Percentiles rank a stretch among this genome's conserved stretches.
Conservation (phyloP, 805 yeast species). For the Schwanniomyces sp. region DNA sequence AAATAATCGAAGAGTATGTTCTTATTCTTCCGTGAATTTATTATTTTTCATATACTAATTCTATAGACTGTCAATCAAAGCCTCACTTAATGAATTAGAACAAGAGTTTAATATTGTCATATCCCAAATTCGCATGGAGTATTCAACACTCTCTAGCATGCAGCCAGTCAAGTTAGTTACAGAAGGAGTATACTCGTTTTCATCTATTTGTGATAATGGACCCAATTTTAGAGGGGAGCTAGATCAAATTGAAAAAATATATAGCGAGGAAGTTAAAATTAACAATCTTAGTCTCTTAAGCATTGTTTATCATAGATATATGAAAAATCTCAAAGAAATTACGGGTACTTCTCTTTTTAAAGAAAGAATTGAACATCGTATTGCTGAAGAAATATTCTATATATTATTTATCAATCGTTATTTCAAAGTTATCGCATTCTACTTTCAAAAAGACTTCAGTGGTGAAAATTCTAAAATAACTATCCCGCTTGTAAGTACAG, state of each 20-base stretch:
- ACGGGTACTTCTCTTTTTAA: constrained; percentile 13
- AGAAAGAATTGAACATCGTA: constrained; percentile 15
- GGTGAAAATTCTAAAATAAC: constrained; percentile 1
- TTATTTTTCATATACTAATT: background rate
- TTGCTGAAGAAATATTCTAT: constrained; percentile 19
- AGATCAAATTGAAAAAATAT: background rate
- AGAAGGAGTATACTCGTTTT: background rate
- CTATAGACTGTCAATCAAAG: constrained; percentile 5
- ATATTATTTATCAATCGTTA: constrained; percentile 16
- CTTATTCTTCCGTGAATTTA: background rate
- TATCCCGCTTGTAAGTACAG: constrained; percentile 7
- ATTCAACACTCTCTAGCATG: constrained; percentile 7
- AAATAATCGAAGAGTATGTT: constrained; percentile 7
- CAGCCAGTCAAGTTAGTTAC: constrained; percentile 9
- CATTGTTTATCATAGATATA: background rate
- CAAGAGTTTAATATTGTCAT: constrained; percentile 10
- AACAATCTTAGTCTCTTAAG: constrained; percentile 4
- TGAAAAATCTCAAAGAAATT: constrained; percentile 6
- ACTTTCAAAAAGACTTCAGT: constrained; percentile 1
- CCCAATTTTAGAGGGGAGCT: background rate
- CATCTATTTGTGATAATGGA: background rate
- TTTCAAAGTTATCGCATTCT: constrained; percentile 12
- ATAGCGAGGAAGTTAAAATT: background rate
- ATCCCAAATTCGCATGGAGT: constrained; percentile 11
- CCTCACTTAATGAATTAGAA: constrained; percentile 11